phyloP scores from a whole-genome alignment of 352 stramenopile species.

The Pythium biforme region DNA sequence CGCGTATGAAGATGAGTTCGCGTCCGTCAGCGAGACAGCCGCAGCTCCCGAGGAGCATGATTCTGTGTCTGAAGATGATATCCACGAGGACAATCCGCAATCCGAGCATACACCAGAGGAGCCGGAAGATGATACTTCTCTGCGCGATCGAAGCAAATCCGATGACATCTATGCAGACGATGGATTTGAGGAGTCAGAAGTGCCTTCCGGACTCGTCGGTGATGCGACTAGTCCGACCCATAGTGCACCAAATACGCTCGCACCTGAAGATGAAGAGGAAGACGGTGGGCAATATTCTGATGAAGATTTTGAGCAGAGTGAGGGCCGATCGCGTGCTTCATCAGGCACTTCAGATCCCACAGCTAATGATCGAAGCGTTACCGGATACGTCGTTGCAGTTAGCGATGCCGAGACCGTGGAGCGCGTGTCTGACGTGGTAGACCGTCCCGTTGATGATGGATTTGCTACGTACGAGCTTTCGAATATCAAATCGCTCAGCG shows the following conservation, averaged over 20 bases:
- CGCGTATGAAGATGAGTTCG: slow-evolving; percentile 23
- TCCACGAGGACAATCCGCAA: background rate
- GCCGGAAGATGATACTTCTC: background rate
- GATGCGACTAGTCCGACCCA: background rate
- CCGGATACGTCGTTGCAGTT: background rate
- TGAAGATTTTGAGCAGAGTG: slow-evolving; percentile 40
- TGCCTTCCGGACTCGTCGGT: background rate
- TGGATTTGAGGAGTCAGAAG: slow-evolving; percentile 3
- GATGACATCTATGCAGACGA: slow-evolving; percentile 8
- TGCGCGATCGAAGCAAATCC: background rate
- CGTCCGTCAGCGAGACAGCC: background rate
- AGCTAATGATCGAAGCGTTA: background rate
- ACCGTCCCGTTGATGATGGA: background rate
- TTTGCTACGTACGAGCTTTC: background rate
- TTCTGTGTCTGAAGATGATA: background rate
- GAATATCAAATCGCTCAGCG: slow-evolving; percentile 4
- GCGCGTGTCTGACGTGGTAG: background rate
- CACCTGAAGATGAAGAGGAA: slow-evolving; percentile 2
- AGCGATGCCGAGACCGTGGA: background rate
- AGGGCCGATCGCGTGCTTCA: background rate
- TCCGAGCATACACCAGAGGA: background rate
- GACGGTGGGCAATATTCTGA: slow-evolving; percentile 26
- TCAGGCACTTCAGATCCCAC: background rate
- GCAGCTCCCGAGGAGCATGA: background rate
- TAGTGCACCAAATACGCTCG: background rate